These are phyloP conservation scores for Microstroma glucosiphilum DNA, from an alignment of 1,284 basidiomycete species.

Conservation along the genomic window DNA sequence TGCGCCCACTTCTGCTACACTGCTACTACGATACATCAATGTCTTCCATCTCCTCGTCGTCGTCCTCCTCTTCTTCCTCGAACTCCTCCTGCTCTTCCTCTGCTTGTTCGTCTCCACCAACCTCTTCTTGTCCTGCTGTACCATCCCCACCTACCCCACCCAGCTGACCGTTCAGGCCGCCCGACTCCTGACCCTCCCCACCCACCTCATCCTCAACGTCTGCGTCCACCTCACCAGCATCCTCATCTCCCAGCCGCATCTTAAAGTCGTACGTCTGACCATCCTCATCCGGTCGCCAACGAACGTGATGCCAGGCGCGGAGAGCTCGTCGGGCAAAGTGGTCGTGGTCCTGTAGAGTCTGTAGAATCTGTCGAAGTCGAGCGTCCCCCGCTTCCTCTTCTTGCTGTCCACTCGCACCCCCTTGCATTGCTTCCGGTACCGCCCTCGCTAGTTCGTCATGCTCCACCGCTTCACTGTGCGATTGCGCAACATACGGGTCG, in stretches of 20 bases:
- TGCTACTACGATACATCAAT: no score
- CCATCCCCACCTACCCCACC: not conserved
- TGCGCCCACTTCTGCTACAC: no score
- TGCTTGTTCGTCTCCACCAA: not conserved
- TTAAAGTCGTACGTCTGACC: conserved; percentile 9
- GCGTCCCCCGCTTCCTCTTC: not conserved
- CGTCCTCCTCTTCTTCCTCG: not conserved
- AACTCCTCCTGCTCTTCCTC: not conserved
- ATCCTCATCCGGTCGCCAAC: conserved; percentile 11
- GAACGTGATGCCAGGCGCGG: conserved; percentile 6
- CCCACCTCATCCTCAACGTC: conserved; percentile 54
- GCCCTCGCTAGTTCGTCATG: not conserved
- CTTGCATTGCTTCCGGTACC: not conserved
- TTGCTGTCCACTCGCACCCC: not conserved
- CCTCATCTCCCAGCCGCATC: conserved; percentile 9
- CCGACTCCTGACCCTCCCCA: not conserved
- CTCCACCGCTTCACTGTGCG: not conserved
- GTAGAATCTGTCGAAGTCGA: not conserved
- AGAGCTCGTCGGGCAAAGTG: not conserved
- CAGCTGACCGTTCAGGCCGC: not conserved
- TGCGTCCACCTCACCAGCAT: conserved; percentile 48
- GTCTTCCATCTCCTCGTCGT: conserved; percentile 7
- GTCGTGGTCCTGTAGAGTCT: not conserved
- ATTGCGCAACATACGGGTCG: not conserved
- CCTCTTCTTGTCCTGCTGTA: not conserved